Conservation (phyloP, 2,329 filamentous ascomycete species). For the Emergomyces pasteurianus region DNA sequence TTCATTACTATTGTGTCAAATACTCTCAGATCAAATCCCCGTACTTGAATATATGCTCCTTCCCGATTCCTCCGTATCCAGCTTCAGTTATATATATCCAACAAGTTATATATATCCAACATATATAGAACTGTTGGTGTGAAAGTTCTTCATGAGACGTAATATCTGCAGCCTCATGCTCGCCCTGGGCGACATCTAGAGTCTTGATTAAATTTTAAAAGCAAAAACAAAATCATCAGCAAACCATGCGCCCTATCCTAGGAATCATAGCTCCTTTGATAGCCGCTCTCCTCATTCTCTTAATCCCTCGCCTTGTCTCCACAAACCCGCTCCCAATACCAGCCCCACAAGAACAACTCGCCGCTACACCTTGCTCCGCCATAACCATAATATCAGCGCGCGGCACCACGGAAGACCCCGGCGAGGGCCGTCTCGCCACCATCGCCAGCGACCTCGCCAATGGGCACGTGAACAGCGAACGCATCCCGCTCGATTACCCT, state of each 20-base stretch:
- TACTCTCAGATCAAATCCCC: background rate
- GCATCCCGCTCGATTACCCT: slow-evolving; percentile 13
- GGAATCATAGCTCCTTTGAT: background rate
- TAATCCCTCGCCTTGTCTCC: background rate
- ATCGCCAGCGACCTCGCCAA: slow-evolving; percentile 1
- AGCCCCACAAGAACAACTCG: background rate
- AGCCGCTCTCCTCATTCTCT: background rate
- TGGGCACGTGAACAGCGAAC: slow-evolving; percentile 3
- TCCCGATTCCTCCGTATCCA: background rate
- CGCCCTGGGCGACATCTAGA: background rate
- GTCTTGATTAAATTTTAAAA: too few species aligned
- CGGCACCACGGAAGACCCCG: slow-evolving; percentile 9
- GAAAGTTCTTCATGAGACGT: background rate
- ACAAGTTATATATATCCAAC: background rate
- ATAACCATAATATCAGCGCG: slow-evolving; percentile 11
- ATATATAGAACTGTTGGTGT: too few species aligned
- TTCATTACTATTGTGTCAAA: background rate
- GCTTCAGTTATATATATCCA: background rate
- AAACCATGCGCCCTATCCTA: background rate
- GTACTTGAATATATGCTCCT: background rate
- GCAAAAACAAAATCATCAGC: background rate
- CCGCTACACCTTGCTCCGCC: background rate
- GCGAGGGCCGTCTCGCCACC: slow-evolving; percentile 9
- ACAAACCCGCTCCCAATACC: background rate
- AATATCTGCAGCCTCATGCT: background rate